Evolutionary conservation across 805 yeast species (phyloP).

Genomic region (Metschnikowia noctiluminum): DNA sequence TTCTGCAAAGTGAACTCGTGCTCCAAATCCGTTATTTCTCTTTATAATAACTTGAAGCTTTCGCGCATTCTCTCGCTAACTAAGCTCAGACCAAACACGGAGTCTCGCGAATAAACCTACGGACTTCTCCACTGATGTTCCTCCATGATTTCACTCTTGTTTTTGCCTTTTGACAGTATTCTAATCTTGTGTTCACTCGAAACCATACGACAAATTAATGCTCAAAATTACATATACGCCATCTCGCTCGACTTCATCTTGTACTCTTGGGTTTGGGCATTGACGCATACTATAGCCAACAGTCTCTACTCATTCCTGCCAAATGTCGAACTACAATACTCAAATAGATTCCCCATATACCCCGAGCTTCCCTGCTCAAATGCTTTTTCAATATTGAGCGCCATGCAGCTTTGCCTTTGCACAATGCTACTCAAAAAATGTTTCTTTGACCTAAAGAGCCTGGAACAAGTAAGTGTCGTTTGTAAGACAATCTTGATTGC

Average conservation of each 20-base stretch:
- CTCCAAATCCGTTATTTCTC: no score
- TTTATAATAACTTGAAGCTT: no score
- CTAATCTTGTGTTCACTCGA: constrained; percentile 7
- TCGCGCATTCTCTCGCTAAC: no score
- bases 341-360: constrained; percentile 13
- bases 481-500: constrained; percentile 8
- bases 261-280: constrained; percentile 11
- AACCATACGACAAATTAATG: constrained; percentile 1
- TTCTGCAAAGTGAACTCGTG: no score
- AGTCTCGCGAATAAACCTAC: not conserved
- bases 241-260: constrained; percentile 15
- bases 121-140: not conserved
- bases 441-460: constrained; percentile 3
- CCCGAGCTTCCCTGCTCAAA: constrained; percentile 1
- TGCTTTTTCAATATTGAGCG: not conserved
- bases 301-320: constrained; percentile 10
- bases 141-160: constrained; percentile 1
- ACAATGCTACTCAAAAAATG: constrained; percentile 1
- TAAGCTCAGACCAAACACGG: not conserved
- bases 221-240: constrained; percentile 3
- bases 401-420: not conserved
- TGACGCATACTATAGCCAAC: constrained; percentile 9
- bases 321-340: constrained; percentile 6
- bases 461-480: constrained; percentile 11
- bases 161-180: constrained; percentile 8